These are phyloP conservation scores for Chlamydomonas eustigma DNA, from an alignment of 139 green algal species.

Conservation along the genomic window DNA sequence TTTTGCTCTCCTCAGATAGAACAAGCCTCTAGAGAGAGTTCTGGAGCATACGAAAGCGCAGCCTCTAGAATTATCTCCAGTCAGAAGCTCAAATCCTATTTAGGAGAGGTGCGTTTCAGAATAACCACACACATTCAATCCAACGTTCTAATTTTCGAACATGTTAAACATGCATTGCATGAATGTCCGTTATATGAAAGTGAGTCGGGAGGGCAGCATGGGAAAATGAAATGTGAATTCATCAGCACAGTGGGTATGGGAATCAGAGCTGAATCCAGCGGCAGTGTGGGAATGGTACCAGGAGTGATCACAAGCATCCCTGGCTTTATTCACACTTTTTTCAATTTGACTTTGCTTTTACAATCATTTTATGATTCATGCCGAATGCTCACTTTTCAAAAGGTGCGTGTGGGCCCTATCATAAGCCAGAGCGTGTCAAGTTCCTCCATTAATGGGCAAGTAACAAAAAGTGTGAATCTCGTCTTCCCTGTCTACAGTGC, in stretches of 20 bases:
- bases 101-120: not conserved
- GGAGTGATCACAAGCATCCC: no score
- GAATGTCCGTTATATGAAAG: no score
- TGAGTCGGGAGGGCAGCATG: no score
- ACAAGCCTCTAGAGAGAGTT: not conserved
- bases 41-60: not conserved
- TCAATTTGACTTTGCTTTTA: not conserved
- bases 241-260: not conserved
- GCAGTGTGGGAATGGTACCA: not conserved
- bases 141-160: no score
- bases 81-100: not conserved
- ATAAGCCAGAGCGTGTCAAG: not conserved
- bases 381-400: no score
- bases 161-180: no score
- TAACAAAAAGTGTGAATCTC: not conserved
- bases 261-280: not conserved
- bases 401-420: not conserved
- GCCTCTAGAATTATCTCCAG: not conserved
- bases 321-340: not conserved
- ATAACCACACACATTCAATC: no score
- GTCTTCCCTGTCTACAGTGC: not conserved
- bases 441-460: constrained; percentile 4
- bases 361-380: not conserved
- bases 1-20: not conserved
- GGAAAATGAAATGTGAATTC: not conserved